Evolutionary conservation across 164 flowering plant genomes (phyloP), one percentile per base, ranked within the genome.

Genomic region (Nelumbo lutea): DNA sequence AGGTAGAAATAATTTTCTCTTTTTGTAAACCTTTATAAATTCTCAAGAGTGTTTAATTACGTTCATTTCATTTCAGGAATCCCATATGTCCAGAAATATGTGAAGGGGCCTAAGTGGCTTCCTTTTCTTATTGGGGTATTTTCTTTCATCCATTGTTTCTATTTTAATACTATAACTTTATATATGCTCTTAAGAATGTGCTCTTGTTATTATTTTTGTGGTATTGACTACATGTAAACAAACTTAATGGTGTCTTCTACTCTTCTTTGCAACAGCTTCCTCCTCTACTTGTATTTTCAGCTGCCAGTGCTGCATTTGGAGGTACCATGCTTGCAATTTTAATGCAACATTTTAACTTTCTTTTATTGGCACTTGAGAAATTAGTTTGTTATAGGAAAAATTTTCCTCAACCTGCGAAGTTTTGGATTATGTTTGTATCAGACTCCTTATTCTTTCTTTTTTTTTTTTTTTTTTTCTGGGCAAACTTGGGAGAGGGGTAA

Each of bases 91-190:
- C 94, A 88, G 66, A 88, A 81, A 69, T 86, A 81, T 66, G 78
- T 90, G 50, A 87, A 84, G 79, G 96, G 95, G 64, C 93, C 96
- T 11, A 91, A 87, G 73, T 88, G 96, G 96, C 83, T 93, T 72
- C 96, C 90, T 53, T 83, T 90, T 70, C 69, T 88, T n/a, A 64
- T 88, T 71, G 96, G 95, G 91, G 96, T 93, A 87, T 50, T 39
- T 53, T 39, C 45, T 51, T 56, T n/a, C 64, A 9, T 10, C 2
- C 9, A 10, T 62, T 8, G 45, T 39, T 50, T 27, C n/a, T 13
- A 10, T 59, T 42, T 50, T 61, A 53, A 7, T 48, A 44, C 27
- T 27, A 27, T 27, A 27, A 27, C 27, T 64, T 65, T 52, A 3
- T 10, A 42, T 8, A n/a, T 7, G 62, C 0, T 61, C 14, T 50